Conservation (phyloP, 495 filamentous ascomycete species). For the Rhizodiscina lignyota region DNA sequence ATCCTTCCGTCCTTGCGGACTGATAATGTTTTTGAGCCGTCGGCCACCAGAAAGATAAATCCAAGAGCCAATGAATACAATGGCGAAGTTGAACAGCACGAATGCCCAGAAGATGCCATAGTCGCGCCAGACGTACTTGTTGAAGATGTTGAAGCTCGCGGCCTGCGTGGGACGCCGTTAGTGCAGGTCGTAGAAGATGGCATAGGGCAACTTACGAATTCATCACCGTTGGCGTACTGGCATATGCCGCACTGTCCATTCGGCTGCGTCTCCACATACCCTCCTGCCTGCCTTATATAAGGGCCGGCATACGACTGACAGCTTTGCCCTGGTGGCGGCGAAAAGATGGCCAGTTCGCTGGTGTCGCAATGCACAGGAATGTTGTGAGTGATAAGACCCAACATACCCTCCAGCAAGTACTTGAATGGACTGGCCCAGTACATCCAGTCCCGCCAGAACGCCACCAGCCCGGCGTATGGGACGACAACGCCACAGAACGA, state of each 20-base stretch:
- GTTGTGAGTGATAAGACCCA: constrained; percentile 29
- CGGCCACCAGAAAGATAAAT: constrained; percentile 9
- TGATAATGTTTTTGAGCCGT: constrained; percentile 4
- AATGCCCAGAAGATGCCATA: constrained; percentile 19
- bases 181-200: background rate
- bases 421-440: constrained; percentile 37
- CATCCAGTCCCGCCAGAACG: constrained; percentile 39
- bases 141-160: constrained; percentile 19
- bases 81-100: constrained; percentile 14
- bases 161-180: constrained; percentile 1
- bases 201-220: constrained; percentile 8
- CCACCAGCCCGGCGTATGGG: constrained; percentile 28
- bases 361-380: constrained; percentile 26
- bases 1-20: no score
- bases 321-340: constrained; percentile 30
- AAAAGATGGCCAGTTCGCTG: constrained; percentile 33
- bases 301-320: constrained; percentile 31
- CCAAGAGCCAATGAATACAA: constrained; percentile 14
- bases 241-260: constrained; percentile 21
- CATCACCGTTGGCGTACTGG: constrained; percentile 20
- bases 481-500: constrained; percentile 47
- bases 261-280: constrained; percentile 18
- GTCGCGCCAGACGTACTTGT: constrained; percentile 17
- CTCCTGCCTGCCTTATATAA: constrained; percentile 16
- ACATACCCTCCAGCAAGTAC: constrained; percentile 38